Evolutionary conservation across 1,284 basidiomycete genomes (phyloP).

Genomic region (Clitocybe nebularis): DNA sequence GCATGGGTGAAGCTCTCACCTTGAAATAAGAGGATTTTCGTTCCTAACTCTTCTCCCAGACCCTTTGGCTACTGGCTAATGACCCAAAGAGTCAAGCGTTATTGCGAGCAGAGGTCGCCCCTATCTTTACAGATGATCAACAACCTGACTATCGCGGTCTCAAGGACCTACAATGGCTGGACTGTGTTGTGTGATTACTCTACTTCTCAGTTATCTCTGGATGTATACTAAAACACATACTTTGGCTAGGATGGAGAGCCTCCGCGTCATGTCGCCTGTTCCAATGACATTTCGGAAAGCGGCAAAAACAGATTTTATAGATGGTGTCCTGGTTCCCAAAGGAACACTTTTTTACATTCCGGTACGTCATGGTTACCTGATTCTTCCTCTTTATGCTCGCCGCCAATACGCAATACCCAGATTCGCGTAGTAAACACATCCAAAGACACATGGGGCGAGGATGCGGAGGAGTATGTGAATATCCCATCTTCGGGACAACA

Average conservation of each 20-base stretch:
- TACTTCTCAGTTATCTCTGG: background rate
- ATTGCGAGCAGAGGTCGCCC: constrained; percentile 39
- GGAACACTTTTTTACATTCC: constrained; percentile 45
- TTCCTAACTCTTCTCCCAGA: constrained; percentile 23
- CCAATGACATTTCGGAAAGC: constrained; percentile 43
- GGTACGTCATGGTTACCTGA: constrained; percentile 23
- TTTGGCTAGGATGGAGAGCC: constrained; percentile 30
- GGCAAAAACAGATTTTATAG: constrained; percentile 38
- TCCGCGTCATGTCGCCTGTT: constrained; percentile 41
- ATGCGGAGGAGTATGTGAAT: constrained; percentile 38
- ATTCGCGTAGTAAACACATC: constrained; percentile 48
- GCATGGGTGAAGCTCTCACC: constrained; percentile 33
- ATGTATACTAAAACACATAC: too few relatives aligned
- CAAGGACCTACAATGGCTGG: constrained; percentile 43
- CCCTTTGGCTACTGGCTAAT: constrained; percentile 25
- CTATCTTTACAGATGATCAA: constrained; percentile 30
- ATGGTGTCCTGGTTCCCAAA: constrained; percentile 35
- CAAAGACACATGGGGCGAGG: constrained; percentile 41
- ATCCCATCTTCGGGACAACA: background rate
- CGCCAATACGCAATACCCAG: constrained; percentile 19
- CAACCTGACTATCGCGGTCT: constrained; percentile 42
- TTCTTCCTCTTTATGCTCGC: background rate
- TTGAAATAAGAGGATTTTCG: background rate
- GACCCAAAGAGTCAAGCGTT: constrained; percentile 32
- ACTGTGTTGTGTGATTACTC: constrained; percentile 38